Percentiles rank a stretch among this genome's conserved stretches.
Conservation (phyloP, 2,329 filamentous ascomycete species). For the Paecilomyces sp. region DNA sequence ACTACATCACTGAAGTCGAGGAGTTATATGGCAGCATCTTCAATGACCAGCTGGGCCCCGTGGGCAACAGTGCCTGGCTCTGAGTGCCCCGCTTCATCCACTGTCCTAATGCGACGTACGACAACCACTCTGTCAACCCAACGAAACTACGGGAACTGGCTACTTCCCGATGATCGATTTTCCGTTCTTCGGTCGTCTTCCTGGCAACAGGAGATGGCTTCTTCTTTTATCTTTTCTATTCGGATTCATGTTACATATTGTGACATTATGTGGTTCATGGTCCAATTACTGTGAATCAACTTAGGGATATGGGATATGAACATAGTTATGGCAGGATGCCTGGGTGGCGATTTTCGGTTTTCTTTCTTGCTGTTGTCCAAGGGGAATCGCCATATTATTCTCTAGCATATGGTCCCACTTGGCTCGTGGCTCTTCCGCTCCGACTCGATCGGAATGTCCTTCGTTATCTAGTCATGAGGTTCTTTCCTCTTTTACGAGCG, state of each 20-base stretch:
- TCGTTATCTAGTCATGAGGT: background rate
- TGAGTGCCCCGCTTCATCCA: conserved; percentile 7
- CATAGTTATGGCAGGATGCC: background rate
- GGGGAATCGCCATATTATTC: background rate
- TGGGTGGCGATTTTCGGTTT: background rate
- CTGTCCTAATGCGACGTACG: background rate
- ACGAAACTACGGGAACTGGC: background rate
- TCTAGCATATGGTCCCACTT: background rate
- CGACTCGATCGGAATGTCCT: background rate
- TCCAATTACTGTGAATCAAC: background rate
- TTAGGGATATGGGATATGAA: background rate
- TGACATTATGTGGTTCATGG: background rate
- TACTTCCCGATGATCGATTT: background rate
- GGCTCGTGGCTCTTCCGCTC: background rate
- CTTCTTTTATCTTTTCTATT: background rate
- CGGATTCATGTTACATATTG: background rate
- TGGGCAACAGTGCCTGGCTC: conserved; percentile 33
- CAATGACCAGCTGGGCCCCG: conserved; percentile 33
- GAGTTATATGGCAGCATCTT: conserved; percentile 60
- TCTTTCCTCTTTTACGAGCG: background rate
- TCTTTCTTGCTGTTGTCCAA: background rate
- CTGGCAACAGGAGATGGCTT: background rate
- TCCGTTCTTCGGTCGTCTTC: background rate
- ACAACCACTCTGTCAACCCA: background rate
- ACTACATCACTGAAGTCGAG: conserved; percentile 77